A percentile compares a stretch with the other conserved stretches of the same genome.
These are phyloP conservation scores for Ceratocystis harringtonii DNA, from an alignment of 2,329 filamentous ascomycete genomes.

Conservation along the genomic window DNA sequence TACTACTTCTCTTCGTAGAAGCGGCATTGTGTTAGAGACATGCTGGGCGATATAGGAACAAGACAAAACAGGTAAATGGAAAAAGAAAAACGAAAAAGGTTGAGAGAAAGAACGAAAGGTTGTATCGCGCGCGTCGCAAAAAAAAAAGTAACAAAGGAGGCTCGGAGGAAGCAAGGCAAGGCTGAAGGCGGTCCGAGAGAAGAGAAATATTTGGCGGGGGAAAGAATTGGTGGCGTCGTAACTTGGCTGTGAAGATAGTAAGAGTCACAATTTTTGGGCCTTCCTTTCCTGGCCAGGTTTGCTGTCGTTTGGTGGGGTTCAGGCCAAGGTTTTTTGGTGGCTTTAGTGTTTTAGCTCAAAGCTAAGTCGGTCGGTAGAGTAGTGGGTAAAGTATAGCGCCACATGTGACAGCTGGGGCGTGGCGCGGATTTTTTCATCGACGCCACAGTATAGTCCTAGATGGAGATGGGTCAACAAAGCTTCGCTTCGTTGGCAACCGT, in stretches of 20 bases:
- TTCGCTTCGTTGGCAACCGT: neutral
- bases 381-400: neutral
- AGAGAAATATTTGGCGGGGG: conserved; percentile 2
- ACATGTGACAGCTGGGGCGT: neutral
- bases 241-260: conserved; percentile 5
- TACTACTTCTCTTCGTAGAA: conserved; percentile 91
- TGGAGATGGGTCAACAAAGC: neutral
- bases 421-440: neutral
- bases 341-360: neutral
- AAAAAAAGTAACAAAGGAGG: neutral
- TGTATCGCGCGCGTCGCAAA: conserved; percentile 10
- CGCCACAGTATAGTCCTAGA: neutral
- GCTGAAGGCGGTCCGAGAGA: conserved; percentile 6
- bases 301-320: conserved; percentile 4
- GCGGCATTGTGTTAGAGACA: conserved; percentile 92
- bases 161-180: conserved; percentile 11
- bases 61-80: neutral
- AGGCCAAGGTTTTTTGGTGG: conserved; percentile 1
- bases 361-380: neutral
- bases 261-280: conserved; percentile 17
- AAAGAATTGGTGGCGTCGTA: conserved; percentile 12
- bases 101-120: neutral
- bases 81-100: neutral
- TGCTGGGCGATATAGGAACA: conserved; percentile 40
- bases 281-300: neutral